Conservation (phyloP, 2,329 filamentous ascomycete species). For the Pyricularia sp. region DNA sequence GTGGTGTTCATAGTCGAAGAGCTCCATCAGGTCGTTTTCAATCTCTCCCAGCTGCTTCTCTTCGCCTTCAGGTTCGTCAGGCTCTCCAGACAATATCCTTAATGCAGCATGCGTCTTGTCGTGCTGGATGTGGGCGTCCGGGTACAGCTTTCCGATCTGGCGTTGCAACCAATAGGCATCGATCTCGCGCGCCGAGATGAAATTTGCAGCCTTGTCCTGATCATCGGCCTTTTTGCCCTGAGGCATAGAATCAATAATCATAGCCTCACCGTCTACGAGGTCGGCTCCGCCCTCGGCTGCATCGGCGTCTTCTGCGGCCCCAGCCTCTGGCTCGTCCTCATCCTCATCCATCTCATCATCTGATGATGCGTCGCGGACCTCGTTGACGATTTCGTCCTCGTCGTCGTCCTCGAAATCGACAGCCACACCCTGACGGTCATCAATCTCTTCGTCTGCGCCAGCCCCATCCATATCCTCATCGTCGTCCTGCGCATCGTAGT, state of each 20-base stretch:
- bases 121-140: slow-evolving; percentile 86
- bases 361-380: slow-evolving; percentile 80
- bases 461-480: slow-evolving; percentile 83
- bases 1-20: slow-evolving; percentile 95
- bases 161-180: slow-evolving; percentile 97
- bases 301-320: slow-evolving; percentile 42
- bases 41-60: slow-evolving; percentile 85
- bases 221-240: slow-evolving; percentile 35
- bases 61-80: slow-evolving; percentile 61
- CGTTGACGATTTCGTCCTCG: slow-evolving; percentile 71
- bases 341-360: slow-evolving; percentile 67
- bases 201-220: slow-evolving; percentile 44
- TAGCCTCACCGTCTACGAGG: slow-evolving; percentile 57
- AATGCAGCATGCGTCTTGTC: slow-evolving; percentile 84
- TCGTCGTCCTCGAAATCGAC: slow-evolving; percentile 94
- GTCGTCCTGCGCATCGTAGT: slow-evolving; percentile 94
- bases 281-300: slow-evolving; percentile 42
- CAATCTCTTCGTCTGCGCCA: slow-evolving; percentile 65
- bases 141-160: slow-evolving; percentile 79
- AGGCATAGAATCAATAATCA: slow-evolving; percentile 69
- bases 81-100: slow-evolving; percentile 68
- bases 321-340: slow-evolving; percentile 45
- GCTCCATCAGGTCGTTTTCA: slow-evolving; percentile 95
- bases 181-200: slow-evolving; percentile 77
- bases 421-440: slow-evolving; percentile 91